Evolutionary conservation across 495 filamentous ascomycete species (phyloP), one percentile per base, ranked within the genome.

Genomic region (Baudoinia panamericana): DNA sequence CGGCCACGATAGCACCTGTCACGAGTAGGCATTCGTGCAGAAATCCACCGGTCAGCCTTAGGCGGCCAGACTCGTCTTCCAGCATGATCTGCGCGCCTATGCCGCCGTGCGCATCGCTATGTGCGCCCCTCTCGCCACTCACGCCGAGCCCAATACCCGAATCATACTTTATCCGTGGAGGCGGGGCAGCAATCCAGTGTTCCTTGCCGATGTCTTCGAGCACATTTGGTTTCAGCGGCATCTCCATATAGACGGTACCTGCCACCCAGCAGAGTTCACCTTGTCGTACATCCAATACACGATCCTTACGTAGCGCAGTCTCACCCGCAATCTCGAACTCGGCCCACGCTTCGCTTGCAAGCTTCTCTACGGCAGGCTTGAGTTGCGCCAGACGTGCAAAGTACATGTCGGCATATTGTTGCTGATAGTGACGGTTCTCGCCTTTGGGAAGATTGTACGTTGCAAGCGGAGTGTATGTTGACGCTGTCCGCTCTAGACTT

Each of bases 361-460:
- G 65, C 42, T 71, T 58, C 57, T 90, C 84, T 0, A 92, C 80
- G 0, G 71, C 70, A 6, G 87, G 82, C 60, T 92, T 94, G 56
- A 99, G 72, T 58, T 79, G 80, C 6, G 82, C 74, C 10, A 96
- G 71, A 25, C 92, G 82, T 50, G 94, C 61, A 58, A 94, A 96
- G 66, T 99, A 99, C 72, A 95, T 84, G 53, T 95, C 87, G 43
- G 76, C 82, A 73, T 80, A 99, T 67, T 99, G 92, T 57, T 96
- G 92, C 56, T 84, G 70, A 53, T 96, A 99, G 17, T 82, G 76
- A 32, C 78, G 74, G 23, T 76, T 68, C n/a, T 63, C 56, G 9
- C 73, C 75, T 47, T 76, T 75, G 1, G 76, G 72, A 9, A 95
- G 69, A 31, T 65, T 57, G 56, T 82, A 95, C 0, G 76, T 80